Evolutionary conservation across 345 rosid species (phyloP), one percentile per base, ranked within the genome.

Genomic region (Citrus inodora): DNA sequence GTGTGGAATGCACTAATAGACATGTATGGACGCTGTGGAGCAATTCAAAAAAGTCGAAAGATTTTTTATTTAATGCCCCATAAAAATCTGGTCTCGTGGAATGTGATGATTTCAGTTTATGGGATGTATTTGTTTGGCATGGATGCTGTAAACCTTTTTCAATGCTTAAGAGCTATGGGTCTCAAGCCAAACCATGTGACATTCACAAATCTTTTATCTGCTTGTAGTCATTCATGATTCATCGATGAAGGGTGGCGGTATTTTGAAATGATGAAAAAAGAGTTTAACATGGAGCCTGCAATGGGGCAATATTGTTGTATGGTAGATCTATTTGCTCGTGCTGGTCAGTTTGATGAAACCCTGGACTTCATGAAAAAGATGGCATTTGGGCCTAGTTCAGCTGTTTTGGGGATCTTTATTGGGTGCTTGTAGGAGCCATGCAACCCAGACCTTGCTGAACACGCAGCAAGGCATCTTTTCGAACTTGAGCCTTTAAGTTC

Each of bases 401-500:
- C 82, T 56, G 67, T 84, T 65, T 65, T 84, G 84, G 80, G 67
- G 84, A 25, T 73, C 84, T 28, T 37, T 84, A 63, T 77, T 81
- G 24, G 61, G 80, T 33, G 77, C 82, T 22, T 84, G 82, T 72
- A 81, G 82, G 76, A 81, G 79, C 19, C 83, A 81, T 77, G 71
- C 51, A 77, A 81, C 67, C 79, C 82, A 59, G 82, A 73, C 22
- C 27, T 84, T 65, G 87, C 84, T 24, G 84, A 84, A 65, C 69
- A 79, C 58, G 82, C 82, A 22, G 82, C 82, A 25, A 81, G 76
- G 59, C 79, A 64, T 35, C 80, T 84, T 59, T 79, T 81, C 58
- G 77, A 84, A 37, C 70, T 84, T 27, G 84, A 84, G 53, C 87
- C 84, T 35, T 81, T 76, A 79, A 79, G 77, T 77, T 73, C 84